These are phyloP conservation scores for Tilletiopsis washingtonensis DNA, from an alignment of 1,284 basidiomycete genomes.

Conservation along the genomic window DNA sequence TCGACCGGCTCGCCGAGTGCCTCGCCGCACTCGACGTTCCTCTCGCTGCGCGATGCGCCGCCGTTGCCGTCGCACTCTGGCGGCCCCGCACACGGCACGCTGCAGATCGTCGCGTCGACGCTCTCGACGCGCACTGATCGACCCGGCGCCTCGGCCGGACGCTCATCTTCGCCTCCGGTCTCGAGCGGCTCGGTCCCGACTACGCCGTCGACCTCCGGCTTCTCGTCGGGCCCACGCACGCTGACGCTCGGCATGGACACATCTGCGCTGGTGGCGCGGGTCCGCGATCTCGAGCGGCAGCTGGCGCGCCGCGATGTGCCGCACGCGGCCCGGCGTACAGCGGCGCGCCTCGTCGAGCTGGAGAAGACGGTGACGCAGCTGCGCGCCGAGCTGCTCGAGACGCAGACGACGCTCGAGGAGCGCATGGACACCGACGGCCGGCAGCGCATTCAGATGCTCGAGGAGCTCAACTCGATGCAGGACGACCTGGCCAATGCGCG, in stretches of 20 bases:
- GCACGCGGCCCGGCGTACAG: conserved; percentile 11
- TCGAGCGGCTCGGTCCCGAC: too few relatives aligned
- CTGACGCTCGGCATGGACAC: conserved; percentile 35
- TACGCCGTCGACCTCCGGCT: not conserved
- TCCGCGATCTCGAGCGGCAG: conserved; percentile 26
- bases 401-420: conserved; percentile 15
- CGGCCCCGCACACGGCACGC: not conserved
- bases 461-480: not conserved
- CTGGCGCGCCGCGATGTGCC: conserved; percentile 6
- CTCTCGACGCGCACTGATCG: conserved; percentile 8
- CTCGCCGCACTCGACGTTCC: not conserved
- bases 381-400: conserved; percentile 12
- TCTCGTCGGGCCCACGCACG: conserved; percentile 17
- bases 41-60: not conserved
- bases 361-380: conserved; percentile 17
- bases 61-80: not conserved
- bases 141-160: not conserved
- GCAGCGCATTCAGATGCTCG: conserved; percentile 21
- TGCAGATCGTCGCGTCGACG: conserved; percentile 10
- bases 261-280: conserved; percentile 13
- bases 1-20: not conserved
- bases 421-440: conserved; percentile 12
- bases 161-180: conserved; percentile 1
- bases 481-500: not conserved
- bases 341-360: conserved; percentile 16